These are phyloP conservation scores for Penicillium argentinense DNA, from an alignment of 495 filamentous ascomycete genomes.

Conservation along the genomic window DNA sequence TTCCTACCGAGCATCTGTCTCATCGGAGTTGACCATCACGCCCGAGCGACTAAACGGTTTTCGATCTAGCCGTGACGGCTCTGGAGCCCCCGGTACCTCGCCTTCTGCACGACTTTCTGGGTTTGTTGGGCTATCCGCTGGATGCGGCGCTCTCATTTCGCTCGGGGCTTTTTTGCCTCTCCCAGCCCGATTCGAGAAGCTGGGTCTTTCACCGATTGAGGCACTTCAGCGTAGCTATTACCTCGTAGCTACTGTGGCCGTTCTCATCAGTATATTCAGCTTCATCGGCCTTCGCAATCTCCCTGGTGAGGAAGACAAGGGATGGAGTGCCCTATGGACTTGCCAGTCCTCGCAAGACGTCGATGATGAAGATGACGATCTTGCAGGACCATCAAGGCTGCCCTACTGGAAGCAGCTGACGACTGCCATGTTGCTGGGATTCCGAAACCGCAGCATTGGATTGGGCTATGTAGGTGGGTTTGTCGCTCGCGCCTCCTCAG, in stretches of 20 bases:
- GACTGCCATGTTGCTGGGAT: constrained; percentile 70
- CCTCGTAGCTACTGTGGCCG: constrained; percentile 68
- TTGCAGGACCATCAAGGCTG: constrained; percentile 3
- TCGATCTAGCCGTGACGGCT: constrained; percentile 4
- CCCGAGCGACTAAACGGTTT: constrained; percentile 45
- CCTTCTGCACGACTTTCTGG: constrained; percentile 73
- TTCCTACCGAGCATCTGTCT: constrained; percentile 45
- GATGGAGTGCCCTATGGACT: constrained; percentile 51
- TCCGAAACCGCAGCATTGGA: constrained; percentile 71
- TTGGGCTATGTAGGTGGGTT: constrained; percentile 93
- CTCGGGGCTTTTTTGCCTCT: constrained; percentile 80
- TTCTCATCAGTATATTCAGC: constrained; percentile 70
- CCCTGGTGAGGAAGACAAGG: constrained; percentile 74
- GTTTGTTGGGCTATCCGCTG: constrained; percentile 88
- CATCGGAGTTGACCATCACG: constrained; percentile 65
- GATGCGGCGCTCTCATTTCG: constrained; percentile 85
- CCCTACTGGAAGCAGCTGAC: constrained; percentile 49
- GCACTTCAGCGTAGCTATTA: constrained; percentile 84
- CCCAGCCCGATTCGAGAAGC: constrained; percentile 70
- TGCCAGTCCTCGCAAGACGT: not conserved
- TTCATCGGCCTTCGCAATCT: constrained; percentile 78
- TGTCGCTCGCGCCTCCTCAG: constrained; percentile 92
- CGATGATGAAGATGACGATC: constrained; percentile 3
- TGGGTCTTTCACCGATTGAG: constrained; percentile 61
- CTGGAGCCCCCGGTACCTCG: constrained; percentile 13